Evolutionary conservation across 2,329 filamentous ascomycete species (phyloP).

Genomic region (Tolypocladium cylindrosporum): DNA sequence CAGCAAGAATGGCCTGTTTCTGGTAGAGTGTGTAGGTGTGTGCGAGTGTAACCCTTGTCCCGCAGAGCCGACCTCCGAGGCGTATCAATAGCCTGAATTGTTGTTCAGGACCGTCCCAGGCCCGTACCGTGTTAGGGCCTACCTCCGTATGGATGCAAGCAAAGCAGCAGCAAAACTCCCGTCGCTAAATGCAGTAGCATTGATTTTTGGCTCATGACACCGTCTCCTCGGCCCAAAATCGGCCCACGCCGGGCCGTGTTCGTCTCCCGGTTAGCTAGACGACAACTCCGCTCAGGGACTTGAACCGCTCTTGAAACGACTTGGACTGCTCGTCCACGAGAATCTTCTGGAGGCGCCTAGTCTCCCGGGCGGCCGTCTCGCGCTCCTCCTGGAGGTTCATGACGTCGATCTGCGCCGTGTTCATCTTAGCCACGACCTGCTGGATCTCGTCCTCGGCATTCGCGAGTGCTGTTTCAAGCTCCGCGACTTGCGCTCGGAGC

Average conservation of each 20-base stretch:
- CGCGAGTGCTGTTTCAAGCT: constrained; percentile 66
- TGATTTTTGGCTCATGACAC: neutral
- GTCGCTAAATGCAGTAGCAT: constrained; percentile 25
- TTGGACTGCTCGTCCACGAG: constrained; percentile 55
- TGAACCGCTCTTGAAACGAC: constrained; percentile 26
- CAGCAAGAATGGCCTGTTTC: neutral
- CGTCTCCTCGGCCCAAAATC: neutral
- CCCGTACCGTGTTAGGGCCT: constrained; percentile 3
- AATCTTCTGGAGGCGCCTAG: constrained; percentile 56
- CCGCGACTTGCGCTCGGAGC: constrained; percentile 68
- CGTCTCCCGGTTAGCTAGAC: neutral
- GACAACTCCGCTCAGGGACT: constrained; percentile 14
- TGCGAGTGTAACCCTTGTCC: neutral
- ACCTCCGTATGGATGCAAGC: constrained; percentile 8
- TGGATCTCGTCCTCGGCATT: constrained; percentile 65
- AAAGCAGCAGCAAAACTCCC: constrained; percentile 22
- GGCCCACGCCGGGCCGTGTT: neutral
- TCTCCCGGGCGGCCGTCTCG: constrained; percentile 65
- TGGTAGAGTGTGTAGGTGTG: neutral
- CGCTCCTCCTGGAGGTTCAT: constrained; percentile 66
- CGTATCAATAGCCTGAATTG: neutral
- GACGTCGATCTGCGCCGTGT: constrained; percentile 72
- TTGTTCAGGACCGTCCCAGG: neutral
- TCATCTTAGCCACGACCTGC: constrained; percentile 72
- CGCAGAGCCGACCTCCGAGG: neutral